Base-by-base conservation (phyloP, 352 stramenopile species). In the Aphanomyces astaci region DNA sequence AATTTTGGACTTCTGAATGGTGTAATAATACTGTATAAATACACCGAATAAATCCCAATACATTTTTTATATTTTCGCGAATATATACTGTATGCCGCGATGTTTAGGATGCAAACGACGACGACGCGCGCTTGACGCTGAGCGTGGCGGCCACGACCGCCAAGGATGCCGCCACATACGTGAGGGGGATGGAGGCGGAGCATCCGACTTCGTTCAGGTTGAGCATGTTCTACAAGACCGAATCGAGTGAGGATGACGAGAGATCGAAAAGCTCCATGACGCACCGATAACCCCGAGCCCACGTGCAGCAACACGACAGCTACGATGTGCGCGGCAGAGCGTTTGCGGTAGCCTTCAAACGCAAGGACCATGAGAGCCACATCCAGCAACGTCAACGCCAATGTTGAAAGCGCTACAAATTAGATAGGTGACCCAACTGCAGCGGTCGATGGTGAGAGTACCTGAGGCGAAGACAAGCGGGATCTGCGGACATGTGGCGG, bases 191-290 rank as follows among this genome's bases (percentile, higher is more conserved):
- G 33, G 82, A 87, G 19, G 91, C 70, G 43, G 75, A 76, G 76
- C 86, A 94, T 64, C 86, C 86, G 74, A 92, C 91, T 17, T 77
- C 82, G 53, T 78, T 76, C 68, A 88, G 77, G 74, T 94, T 94
- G 63, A 60, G 27, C 24, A 64, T 40, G 30, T 67, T 43, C 52
- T 39, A 72, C 30, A n/a, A 55, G 27, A 59, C 13, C 25, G 25
- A 4, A 63, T 25, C 22, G 24, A 25, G 11, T 32, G 9, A 55
- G n/a, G 48, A 40, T 25, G 53, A 1, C 22, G 63, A 64, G 19
- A 51, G n/a, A 31, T 19, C 17, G 39, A 19, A 9, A n/a, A n/a
- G n/a, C n/a, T n/a, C n/a, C 7, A 2, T 45, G 27, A 64, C 77
- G 48, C 71, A 89, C 81, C 78, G 85, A 92, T 33, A 94, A 74